Percentiles rank a stretch among this genome's conserved stretches.
These are phyloP conservation scores for Penicillium turbatum DNA, from an alignment of 495 filamentous ascomycete species.

Conservation along the genomic window DNA sequence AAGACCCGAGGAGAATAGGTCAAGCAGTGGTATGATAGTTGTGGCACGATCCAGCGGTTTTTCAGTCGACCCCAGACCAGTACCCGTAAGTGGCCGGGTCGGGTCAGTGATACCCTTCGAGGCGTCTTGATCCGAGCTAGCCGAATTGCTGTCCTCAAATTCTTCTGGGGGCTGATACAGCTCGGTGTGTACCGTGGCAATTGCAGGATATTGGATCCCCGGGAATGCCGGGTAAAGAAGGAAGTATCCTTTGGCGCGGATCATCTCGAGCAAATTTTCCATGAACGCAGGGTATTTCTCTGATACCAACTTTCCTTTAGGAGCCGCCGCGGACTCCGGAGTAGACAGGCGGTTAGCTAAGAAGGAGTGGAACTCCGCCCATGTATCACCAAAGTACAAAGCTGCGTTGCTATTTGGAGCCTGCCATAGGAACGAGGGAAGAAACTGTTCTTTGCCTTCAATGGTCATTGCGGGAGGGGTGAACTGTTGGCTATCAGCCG, in stretches of 20 bases:
- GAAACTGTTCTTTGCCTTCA: slow-evolving; percentile 15
- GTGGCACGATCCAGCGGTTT: slow-evolving; percentile 17
- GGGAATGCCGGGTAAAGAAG: slow-evolving; percentile 65
- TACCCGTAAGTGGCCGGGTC: not conserved
- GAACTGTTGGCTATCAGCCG: slow-evolving; percentile 53
- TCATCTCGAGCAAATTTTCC: slow-evolving; percentile 69
- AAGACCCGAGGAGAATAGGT: slow-evolving; percentile 30
- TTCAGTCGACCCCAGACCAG: slow-evolving; percentile 13
- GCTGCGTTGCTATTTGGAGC: slow-evolving; percentile 74
- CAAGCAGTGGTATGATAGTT: slow-evolving; percentile 33
- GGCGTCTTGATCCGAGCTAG: not conserved
- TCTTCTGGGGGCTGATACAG: slow-evolving; percentile 69
- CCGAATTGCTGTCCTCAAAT: slow-evolving; percentile 10
- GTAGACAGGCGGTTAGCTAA: slow-evolving; percentile 56
- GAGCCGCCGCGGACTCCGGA: slow-evolving; percentile 21
- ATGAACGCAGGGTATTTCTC: slow-evolving; percentile 69
- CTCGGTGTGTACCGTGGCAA: slow-evolving; percentile 71
- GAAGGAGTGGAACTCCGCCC: slow-evolving; percentile 75
- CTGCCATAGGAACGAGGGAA: slow-evolving; percentile 72
- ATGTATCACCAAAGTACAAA: slow-evolving; percentile 77
- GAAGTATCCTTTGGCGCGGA: slow-evolving; percentile 66
- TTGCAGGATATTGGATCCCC: slow-evolving; percentile 34
- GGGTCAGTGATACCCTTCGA: slow-evolving; percentile 9
- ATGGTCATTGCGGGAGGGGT: slow-evolving; percentile 37
- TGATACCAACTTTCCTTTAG: slow-evolving; percentile 42